A percentile compares a stretch with the other conserved stretches of the same genome.
Evolutionary conservation across 768 basidiomycete genomes (phyloP).

Genomic region (Mycena albidolilacea): DNA sequence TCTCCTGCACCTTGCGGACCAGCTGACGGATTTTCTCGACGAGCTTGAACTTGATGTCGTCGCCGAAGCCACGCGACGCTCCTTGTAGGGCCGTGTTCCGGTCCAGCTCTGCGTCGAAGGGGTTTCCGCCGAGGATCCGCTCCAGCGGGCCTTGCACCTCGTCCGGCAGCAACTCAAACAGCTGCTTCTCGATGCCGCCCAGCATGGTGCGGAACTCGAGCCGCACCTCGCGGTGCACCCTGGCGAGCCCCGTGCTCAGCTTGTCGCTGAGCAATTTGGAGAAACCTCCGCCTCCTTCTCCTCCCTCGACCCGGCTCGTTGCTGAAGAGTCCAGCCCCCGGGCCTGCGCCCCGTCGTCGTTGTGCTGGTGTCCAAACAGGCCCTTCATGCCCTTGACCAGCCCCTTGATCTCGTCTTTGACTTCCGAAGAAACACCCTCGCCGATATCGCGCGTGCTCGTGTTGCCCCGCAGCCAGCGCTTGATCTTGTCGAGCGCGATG

Average conservation of each 20-base stretch:
- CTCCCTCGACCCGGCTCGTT: conserved; percentile 1
- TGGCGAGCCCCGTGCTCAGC: neutral
- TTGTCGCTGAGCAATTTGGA: neutral
- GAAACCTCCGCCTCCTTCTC: conserved; percentile 1
- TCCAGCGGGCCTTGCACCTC: neutral
- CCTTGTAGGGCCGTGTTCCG: neutral
- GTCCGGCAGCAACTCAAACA: neutral
- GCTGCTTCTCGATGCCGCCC: conserved; percentile 1
- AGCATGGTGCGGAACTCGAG: neutral
- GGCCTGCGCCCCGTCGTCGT: neutral
- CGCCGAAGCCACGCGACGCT: neutral
- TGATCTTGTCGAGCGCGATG: neutral
- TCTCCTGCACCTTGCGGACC: neutral
- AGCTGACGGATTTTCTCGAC: neutral
- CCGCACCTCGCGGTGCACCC: neutral
- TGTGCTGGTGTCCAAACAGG: neutral
- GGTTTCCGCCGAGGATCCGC: conserved; percentile 1
- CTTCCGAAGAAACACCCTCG: neutral
- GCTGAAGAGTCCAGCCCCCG: neutral
- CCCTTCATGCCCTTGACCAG: conserved; percentile 1
- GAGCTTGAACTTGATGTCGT: neutral
- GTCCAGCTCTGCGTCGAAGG: neutral
- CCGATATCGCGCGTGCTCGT: neutral
- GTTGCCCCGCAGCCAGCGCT: neutral
- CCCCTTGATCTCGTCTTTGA: neutral